phyloP scores from a whole-genome alignment of 148 eudicot species.

The Oxyria digyna region DNA sequence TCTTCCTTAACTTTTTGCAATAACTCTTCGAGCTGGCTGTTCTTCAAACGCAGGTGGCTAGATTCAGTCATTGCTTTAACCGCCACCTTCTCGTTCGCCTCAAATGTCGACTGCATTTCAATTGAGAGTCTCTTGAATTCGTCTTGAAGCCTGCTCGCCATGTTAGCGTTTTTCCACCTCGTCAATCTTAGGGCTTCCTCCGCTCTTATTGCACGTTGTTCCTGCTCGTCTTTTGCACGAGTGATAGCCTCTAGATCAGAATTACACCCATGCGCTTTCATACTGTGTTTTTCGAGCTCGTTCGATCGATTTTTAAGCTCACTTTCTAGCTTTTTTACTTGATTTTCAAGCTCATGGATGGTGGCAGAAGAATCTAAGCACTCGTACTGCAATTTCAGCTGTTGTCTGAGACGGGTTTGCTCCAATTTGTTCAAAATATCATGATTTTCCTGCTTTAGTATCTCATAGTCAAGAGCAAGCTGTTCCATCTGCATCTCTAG shows the following conservation, averaged over 20 bases:
- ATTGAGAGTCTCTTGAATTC: slow-evolving; percentile 57
- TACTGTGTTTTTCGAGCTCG: slow-evolving; percentile 48
- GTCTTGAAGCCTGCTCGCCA: slow-evolving; percentile 75
- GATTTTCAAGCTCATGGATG: slow-evolving; percentile 17
- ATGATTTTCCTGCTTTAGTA: slow-evolving; percentile 89
- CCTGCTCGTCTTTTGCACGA: slow-evolving; percentile 62
- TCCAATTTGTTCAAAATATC: slow-evolving; percentile 54
- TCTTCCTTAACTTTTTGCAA: slow-evolving; percentile 47
- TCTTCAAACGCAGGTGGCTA: slow-evolving; percentile 49
- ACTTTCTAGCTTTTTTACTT: slow-evolving; percentile 21
- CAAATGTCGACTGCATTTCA: slow-evolving; percentile 71
- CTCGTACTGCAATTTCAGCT: slow-evolving; percentile 77
- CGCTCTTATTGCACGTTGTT: slow-evolving; percentile 74
- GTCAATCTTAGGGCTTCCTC: slow-evolving; percentile 63
- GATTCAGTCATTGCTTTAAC: slow-evolving; percentile 65
- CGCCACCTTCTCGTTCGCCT: slow-evolving; percentile 64
- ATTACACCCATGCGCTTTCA: slow-evolving; percentile 52
- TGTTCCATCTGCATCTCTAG: slow-evolving; percentile 94
- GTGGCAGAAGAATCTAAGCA: slow-evolving; percentile 47
- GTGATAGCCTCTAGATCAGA: slow-evolving; percentile 66
- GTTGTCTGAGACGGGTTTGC: slow-evolving; percentile 74
- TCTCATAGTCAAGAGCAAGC: slow-evolving; percentile 89
- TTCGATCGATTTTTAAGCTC: slow-evolving; percentile 19
- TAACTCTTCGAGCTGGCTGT: slow-evolving; percentile 40
- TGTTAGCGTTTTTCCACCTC: slow-evolving; percentile 59